Percentiles rank a stretch among this genome's conserved stretches.
Conservation (phyloP, 306 rosid genomes). For the Acmispon strigosus region DNA sequence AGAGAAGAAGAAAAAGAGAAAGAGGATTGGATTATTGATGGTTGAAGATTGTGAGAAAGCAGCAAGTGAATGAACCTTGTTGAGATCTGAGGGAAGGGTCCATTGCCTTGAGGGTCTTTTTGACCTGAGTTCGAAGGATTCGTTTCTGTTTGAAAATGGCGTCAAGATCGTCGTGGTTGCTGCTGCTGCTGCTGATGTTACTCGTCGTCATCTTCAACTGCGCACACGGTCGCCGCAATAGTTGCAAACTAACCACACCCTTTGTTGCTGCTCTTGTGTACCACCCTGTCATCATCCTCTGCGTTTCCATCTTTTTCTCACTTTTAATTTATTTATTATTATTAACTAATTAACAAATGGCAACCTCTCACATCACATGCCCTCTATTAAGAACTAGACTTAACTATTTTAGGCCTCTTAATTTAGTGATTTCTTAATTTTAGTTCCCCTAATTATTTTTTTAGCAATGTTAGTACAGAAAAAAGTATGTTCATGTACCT, state of each 20-base stretch:
- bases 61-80: slow-evolving; percentile 40
- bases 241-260: background rate
- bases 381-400: too few relatives aligned
- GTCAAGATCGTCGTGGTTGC: slow-evolving; percentile 31
- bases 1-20: too few relatives aligned
- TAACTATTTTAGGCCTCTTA: too few relatives aligned
- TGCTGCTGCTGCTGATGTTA: slow-evolving; percentile 2
- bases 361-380: too few relatives aligned
- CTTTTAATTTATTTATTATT: background rate
- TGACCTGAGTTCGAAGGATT: slow-evolving; percentile 57
- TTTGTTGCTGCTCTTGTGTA: background rate
- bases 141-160: slow-evolving; percentile 60
- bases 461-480: too few relatives aligned
- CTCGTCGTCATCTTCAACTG: slow-evolving; percentile 18
- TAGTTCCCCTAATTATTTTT: too few relatives aligned
- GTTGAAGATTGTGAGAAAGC: background rate
- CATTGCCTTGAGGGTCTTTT: slow-evolving; percentile 63
- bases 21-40: background rate
- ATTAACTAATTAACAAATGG: background rate
- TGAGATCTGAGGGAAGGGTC: slow-evolving; percentile 64
- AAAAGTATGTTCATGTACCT: too few relatives aligned
- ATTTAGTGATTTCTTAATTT: too few relatives aligned
- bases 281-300: background rate
- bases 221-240: background rate
- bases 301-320: background rate